Conservation (phyloP, 306 rosid genomes). For the Bauhinia variegata region DNA sequence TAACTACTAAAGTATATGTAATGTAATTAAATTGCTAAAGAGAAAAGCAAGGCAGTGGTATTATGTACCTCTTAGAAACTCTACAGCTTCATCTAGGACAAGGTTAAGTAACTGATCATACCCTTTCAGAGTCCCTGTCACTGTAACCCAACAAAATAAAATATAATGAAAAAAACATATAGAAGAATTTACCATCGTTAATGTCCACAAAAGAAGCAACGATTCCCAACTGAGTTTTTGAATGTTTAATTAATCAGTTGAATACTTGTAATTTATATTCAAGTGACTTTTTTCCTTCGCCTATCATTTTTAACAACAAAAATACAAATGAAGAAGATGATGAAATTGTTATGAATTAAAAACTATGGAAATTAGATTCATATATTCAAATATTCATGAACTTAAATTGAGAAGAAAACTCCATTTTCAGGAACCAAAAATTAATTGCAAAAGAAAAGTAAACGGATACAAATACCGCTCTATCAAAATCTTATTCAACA, state of each 20-base stretch:
- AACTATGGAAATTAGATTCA: no score
- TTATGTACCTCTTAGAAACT: constrained; percentile 61
- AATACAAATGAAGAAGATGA: neutral
- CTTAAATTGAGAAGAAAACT: no score
- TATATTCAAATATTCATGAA: no score
- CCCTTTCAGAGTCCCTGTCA: constrained; percentile 72
- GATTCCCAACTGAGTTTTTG: constrained; percentile 2
- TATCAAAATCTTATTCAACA: no score
- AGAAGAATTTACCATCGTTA: neutral
- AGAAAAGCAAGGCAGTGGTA: neutral
- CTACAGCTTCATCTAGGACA: constrained; percentile 69
- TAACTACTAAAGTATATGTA: no score
- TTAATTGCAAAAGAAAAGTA: neutral
- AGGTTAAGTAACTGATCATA: constrained; percentile 74
- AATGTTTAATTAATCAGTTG: neutral
- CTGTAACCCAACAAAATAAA: constrained; percentile 41
- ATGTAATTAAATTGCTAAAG: no score
- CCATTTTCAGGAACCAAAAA: neutral
- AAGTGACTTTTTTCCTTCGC: neutral
- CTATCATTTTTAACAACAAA: neutral
- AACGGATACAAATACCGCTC: no score
- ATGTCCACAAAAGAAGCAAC: neutral
- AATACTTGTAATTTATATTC: neutral
- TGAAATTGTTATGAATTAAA: no score
- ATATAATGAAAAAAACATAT: neutral